These are phyloP conservation scores for Retiboletus fuscus DNA, from an alignment of 1,284 basidiomycete species.

Conservation along the genomic window DNA sequence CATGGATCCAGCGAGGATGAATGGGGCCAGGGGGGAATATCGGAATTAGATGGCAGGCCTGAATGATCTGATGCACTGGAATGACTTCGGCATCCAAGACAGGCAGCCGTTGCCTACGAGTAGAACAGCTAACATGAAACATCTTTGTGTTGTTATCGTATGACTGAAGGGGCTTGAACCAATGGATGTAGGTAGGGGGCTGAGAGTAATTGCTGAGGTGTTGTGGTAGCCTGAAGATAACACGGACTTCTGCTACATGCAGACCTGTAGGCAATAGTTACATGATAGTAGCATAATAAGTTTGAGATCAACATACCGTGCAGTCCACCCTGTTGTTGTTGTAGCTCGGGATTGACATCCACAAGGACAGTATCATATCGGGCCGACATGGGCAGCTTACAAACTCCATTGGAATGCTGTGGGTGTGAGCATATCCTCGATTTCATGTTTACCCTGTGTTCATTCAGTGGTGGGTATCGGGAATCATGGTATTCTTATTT, in stretches of 20 bases:
- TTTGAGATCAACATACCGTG: not conserved
- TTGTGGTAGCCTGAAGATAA: not conserved
- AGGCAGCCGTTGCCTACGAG: not conserved
- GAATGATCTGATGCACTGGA: not conserved
- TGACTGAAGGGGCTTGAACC: not conserved
- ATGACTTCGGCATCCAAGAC: not conserved
- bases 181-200: not conserved
- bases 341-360: no score
- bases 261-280: no score
- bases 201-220: not conserved
- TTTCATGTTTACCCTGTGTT: not conserved
- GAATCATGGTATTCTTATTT: no score
- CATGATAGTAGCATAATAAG: no score
- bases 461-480: no score
- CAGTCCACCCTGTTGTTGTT: no score
- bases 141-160: not conserved
- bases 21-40: not conserved
- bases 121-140: not conserved
- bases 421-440: not conserved
- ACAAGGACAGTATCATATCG: not conserved
- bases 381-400: not conserved
- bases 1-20: not conserved
- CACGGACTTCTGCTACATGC: not conserved
- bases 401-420: not conserved
- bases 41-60: not conserved